Base-by-base conservation (phyloP, 2,329 filamentous ascomycete species). In the Fusarium sp. region DNA sequence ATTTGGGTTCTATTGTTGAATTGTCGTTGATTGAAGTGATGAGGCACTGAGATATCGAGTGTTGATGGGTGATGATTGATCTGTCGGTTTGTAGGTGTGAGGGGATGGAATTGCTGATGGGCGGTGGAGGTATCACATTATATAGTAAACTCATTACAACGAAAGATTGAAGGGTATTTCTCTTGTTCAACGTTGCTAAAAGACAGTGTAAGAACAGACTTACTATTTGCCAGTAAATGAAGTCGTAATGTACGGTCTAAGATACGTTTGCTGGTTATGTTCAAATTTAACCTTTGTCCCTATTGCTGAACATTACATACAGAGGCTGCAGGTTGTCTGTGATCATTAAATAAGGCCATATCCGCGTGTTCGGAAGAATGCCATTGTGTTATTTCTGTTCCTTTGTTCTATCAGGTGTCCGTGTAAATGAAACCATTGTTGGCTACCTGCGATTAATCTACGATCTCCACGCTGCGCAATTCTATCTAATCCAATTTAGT, bases 341-440 rank as follows among this genome's bases (percentile, higher is more conserved):
- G 18, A 45, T 21, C 25, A 10, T 9, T 27, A 0, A 14, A 0
- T 5, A 19, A 10, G 11, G 3, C 1, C 6, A 21, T 10, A 0
- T 10, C 8, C 9, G 4, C 7, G 23, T 27, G 8, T 21, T 14
- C 6, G 0, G 12, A 10, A 27, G 7, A 45, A 15, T 2, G 18
- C 11, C 2, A 27, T 27, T 21, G 15, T 10, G 1, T 5, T 5
- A 1, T 21, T 5, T 21, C 18, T 15, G 12, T 27, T 21, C 8
- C 12, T 10, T 19, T 45, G 23, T 21, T 27, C 8, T 3, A 9
- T 14, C 6, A 4, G 18, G 35, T 37, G 35, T 37, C 35, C 4
- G 16, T 37, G 16, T 37, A 16, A 37, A 37, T 37, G 4, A 18
- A 37, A 10, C 19, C 35, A 19, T 37, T 2, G 10, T 37, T 5